Base-by-base conservation (phyloP, 805 yeast species). In the Dipodascopsis uninucleata region DNA sequence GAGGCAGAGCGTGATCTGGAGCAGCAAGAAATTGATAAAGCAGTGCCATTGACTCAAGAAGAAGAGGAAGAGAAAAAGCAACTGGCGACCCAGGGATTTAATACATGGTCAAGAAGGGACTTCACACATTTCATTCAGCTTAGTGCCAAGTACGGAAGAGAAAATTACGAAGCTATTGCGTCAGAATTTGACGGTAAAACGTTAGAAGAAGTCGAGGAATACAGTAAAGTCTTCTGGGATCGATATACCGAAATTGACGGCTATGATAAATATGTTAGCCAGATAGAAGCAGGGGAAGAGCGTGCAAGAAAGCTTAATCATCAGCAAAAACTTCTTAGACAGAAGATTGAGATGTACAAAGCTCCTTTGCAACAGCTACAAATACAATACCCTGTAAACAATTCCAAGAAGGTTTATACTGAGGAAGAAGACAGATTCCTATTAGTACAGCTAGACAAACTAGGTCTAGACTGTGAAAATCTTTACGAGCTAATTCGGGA, bases 391-490 rank as follows among this genome's bases (percentile, higher is more conserved):
- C 95, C 95, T 2, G 87, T 93, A 5, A 75, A 79, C 2, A 75
- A 83, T 2, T 71, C 83, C 6, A 77, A 79, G 61, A 78, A 81
- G 58, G 75, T 82, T 2, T 93, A 79, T 65, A 78, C 85, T 24
- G 94, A 85, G 39, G 95, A 85, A 50, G 97, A 93, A 62, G 98
- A 93, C 64, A 72, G 96, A 57, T 93, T 85, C 63, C 67, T 93
- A 56, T 68, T 93, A 46, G 77, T 88, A 12, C 89, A 85, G 69
- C 67, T 87, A 60, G 82, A 84, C 68, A 72, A 82, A 49, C 78
- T 77, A 60, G 98, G 98, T 0, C 64, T 89, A 26, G 96, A 86
- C 55, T 71, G 81, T 20, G 81, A 79, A 10, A 87, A 85, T 58
- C 68, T 90, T 12, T 85, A 81, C 60, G 98, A 90, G 47, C 65